phyloP scores from a whole-genome alignment of 495 filamentous ascomycete genomes.

The Aspergillus kassunensis region DNA sequence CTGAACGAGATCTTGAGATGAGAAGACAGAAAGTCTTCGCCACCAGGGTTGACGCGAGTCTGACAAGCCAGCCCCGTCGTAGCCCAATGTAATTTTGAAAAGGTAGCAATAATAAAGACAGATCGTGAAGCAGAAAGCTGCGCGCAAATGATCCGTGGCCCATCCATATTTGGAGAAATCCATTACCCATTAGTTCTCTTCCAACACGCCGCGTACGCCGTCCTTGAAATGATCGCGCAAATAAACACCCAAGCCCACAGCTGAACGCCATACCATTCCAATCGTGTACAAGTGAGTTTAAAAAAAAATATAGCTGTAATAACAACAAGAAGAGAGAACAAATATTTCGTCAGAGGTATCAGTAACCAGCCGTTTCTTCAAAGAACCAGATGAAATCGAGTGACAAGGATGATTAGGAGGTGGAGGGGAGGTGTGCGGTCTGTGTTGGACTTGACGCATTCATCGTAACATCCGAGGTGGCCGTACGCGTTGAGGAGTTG shows the following conservation, averaged over 20 bases:
- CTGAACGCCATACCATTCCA: conserved; percentile 22
- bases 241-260: conserved; percentile 16
- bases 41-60: background rate
- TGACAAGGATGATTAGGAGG: conserved; percentile 23
- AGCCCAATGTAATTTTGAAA: background rate
- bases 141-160: conserved; percentile 18
- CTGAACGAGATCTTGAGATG: too few species aligned
- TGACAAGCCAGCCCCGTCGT: background rate
- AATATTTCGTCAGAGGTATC: conserved; percentile 1
- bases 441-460: conserved; percentile 28
- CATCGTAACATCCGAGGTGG: conserved; percentile 28
- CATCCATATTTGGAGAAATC: conserved; percentile 30
- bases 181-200: conserved; percentile 23
- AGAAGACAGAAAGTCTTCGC: background rate
- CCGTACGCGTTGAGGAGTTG: conserved; percentile 15
- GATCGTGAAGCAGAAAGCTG: conserved; percentile 23
- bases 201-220: conserved; percentile 35
- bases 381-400: background rate
- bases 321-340: conserved; percentile 10
- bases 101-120: conserved; percentile 18
- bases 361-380: conserved; percentile 14
- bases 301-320: conserved; percentile 8
- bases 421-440: conserved; percentile 23
- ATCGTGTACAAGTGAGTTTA: conserved; percentile 22
- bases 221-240: conserved; percentile 8